A percentile compares a stretch with the other conserved stretches of the same genome.
phyloP scores from a whole-genome alignment of 1,139 yeast species.

The Saccharomycopsis hybrid region DNA sequence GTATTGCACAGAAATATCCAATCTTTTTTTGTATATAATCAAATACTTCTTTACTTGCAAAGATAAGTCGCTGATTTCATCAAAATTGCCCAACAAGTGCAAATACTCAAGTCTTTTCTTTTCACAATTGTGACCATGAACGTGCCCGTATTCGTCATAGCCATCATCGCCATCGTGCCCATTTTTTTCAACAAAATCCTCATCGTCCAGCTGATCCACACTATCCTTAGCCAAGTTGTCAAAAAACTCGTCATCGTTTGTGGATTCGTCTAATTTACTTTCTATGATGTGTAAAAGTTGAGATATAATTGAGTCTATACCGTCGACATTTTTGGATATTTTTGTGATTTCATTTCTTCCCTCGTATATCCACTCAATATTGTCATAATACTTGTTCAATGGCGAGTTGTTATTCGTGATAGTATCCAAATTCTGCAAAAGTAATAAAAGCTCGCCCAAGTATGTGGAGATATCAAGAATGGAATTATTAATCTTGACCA shows the following conservation, averaged over 20 bases:
- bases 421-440: constrained; percentile 21
- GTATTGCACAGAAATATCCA: constrained; percentile 39
- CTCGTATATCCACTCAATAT: constrained; percentile 34
- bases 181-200: too few species aligned
- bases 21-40: constrained; percentile 30
- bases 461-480: constrained; percentile 33
- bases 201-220: too few species aligned
- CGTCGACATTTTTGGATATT: constrained; percentile 29
- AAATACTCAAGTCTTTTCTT: constrained; percentile 17
- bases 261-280: constrained; percentile 17
- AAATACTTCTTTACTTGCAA: constrained; percentile 34
- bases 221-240: too few species aligned
- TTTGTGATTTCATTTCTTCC: constrained; percentile 32
- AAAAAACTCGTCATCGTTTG: constrained; percentile 11
- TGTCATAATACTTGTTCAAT: constrained; percentile 19
- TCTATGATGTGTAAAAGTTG: constrained; percentile 27
- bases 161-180: too few species aligned
- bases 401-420: constrained; percentile 21
- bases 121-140: constrained; percentile 13
- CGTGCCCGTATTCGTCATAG: not conserved
- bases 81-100: constrained; percentile 29
- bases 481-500: constrained; percentile 32
- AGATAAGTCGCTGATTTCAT: constrained; percentile 34
- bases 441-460: constrained; percentile 25
- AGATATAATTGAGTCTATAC: constrained; percentile 34